These are phyloP conservation scores for Syzygium malaccense DNA, from an alignment of 441 rosid genomes.

Conservation along the genomic window DNA sequence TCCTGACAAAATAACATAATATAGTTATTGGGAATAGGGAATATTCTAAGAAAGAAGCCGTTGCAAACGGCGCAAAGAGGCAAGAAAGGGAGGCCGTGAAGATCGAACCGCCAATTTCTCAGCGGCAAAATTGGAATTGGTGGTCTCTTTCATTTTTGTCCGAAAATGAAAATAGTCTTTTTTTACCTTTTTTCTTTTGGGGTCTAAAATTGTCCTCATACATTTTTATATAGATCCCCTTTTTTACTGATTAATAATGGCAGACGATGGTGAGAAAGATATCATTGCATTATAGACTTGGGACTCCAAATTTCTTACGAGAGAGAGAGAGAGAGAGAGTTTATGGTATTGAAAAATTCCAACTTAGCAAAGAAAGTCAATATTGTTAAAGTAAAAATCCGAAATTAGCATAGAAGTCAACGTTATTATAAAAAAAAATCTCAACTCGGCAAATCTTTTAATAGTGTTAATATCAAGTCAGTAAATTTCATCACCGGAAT, in stretches of 20 bases:
- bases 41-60: neutral
- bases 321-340: too few species aligned
- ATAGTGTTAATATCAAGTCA: neutral
- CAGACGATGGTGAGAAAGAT: neutral
- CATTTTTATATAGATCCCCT: too few species aligned
- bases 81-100: neutral
- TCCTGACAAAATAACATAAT: neutral
- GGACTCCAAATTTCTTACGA: too few species aligned
- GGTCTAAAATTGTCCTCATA: neutral
- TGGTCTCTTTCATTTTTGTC: neutral
- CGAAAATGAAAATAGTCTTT: neutral
- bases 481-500: neutral
- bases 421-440: neutral
- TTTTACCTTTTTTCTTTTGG: too few species aligned
- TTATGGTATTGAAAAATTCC: neutral
- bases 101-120: neutral
- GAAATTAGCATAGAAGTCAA: too few species aligned
- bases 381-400: neutral
- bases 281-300: too few species aligned
- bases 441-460: neutral
- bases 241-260: neutral
- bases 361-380: neutral
- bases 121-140: neutral
- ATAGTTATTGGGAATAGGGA: neutral
- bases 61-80: neutral